phyloP scores from a whole-genome alignment of 768 basidiomycete genomes.

The Russula foetens region DNA sequence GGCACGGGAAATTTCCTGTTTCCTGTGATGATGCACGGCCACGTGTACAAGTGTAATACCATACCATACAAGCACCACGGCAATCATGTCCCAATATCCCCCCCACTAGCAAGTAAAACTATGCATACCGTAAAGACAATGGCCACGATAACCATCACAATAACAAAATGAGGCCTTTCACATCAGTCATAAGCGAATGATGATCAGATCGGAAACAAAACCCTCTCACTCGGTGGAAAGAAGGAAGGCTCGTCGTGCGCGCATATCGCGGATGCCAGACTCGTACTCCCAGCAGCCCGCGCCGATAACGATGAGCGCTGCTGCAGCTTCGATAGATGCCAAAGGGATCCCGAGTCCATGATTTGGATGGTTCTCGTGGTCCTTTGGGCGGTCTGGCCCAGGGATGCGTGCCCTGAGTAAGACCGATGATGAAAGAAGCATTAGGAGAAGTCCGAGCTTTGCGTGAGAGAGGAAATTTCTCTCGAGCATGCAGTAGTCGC shows the following conservation, averaged over 20 bases:
- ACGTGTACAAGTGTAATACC: too few relatives aligned
- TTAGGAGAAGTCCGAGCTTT: conserved; percentile 56
- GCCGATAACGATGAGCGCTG: conserved; percentile 44
- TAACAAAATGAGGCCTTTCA: conserved; percentile 25
- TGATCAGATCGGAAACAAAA: neutral
- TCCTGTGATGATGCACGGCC: too few relatives aligned
- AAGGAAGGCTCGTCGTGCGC: conserved; percentile 52
- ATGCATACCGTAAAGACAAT: conserved; percentile 5
- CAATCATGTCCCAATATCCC: neutral
- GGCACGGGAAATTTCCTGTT: too few relatives aligned
- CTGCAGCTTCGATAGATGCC: conserved; percentile 44
- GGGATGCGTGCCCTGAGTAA: conserved; percentile 52
- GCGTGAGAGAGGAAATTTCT: conserved; percentile 64
- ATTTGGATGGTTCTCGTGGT: conserved; percentile 20
- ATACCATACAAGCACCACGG: too few relatives aligned
- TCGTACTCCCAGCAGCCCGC: conserved; percentile 65
- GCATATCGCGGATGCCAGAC: conserved; percentile 46
- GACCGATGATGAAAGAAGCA: conserved; percentile 54
- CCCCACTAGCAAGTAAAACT: neutral
- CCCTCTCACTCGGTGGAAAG: conserved; percentile 44
- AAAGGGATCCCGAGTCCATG: conserved; percentile 36
- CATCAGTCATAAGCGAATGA: neutral
- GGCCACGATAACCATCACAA: conserved; percentile 20
- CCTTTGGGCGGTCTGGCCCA: conserved; percentile 19
- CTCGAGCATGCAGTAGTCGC: conserved; percentile 76